Conservation (phyloP, 2,329 filamentous ascomycete genomes). For the Exserohilum turcica region DNA sequence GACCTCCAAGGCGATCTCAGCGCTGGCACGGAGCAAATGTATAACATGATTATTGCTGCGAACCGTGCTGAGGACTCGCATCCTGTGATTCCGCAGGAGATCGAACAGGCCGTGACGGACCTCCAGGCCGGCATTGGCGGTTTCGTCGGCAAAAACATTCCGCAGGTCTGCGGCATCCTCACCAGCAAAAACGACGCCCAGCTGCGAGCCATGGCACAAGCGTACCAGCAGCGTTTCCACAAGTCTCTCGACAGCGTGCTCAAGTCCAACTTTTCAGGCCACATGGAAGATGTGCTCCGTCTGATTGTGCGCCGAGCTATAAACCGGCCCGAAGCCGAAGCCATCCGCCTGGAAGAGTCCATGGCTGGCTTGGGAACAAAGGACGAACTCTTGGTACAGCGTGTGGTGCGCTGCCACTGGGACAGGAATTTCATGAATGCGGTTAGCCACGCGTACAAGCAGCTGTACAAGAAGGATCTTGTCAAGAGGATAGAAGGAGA, state of each 20-base stretch:
- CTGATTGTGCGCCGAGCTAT: slow-evolving; percentile 77
- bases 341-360: slow-evolving; percentile 77
- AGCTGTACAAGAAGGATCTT: slow-evolving; percentile 71
- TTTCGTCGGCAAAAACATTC: slow-evolving; percentile 72
- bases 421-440: slow-evolving; percentile 73
- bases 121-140: slow-evolving; percentile 72
- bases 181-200: slow-evolving; percentile 78
- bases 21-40: slow-evolving; percentile 83
- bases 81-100: slow-evolving; percentile 72
- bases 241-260: slow-evolving; percentile 74
- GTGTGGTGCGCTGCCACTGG: slow-evolving; percentile 86
- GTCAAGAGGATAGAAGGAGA: slow-evolving; percentile 75
- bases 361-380: slow-evolving; percentile 91
- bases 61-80: slow-evolving; percentile 77
- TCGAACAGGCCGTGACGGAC: slow-evolving; percentile 76
- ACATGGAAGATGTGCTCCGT: slow-evolving; percentile 85
- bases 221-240: slow-evolving; percentile 75
- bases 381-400: slow-evolving; percentile 75
- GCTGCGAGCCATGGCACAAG: slow-evolving; percentile 77
- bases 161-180: slow-evolving; percentile 79
- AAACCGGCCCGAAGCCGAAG: slow-evolving; percentile 85
- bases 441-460: slow-evolving; percentile 77
- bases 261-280: slow-evolving; percentile 82
- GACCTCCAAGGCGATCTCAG: slow-evolving; percentile 81
- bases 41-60: slow-evolving; percentile 78